phyloP scores from a whole-genome alignment of 2,329 filamentous ascomycete species.

The Botrytis fabae region DNA sequence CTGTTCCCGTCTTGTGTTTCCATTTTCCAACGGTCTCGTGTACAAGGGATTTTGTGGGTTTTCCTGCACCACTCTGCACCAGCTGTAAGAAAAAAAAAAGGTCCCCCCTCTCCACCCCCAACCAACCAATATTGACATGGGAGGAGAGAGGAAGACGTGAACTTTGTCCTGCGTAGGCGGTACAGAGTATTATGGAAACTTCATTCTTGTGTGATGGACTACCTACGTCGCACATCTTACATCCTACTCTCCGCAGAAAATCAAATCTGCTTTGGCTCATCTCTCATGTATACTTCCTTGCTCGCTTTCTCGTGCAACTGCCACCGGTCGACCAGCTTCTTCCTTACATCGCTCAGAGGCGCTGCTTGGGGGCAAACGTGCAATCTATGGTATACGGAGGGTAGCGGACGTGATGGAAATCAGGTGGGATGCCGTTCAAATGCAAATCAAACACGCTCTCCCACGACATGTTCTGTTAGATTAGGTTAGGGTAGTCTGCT shows the following conservation, averaged over 20 bases:
- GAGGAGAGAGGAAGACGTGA: neutral
- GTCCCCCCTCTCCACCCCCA: neutral
- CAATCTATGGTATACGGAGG: neutral
- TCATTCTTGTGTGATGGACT: neutral
- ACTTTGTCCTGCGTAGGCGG: neutral
- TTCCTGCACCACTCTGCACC: slow-evolving; percentile 2
- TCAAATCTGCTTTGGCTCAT: neutral
- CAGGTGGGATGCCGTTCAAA: neutral
- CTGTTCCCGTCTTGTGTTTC: neutral
- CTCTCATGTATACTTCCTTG: neutral
- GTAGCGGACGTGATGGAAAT: no score
- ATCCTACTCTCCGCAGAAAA: neutral
- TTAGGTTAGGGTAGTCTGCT: neutral
- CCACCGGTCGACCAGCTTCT: neutral
- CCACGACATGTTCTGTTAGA: neutral
- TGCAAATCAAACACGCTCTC: neutral
- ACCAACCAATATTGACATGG: neutral
- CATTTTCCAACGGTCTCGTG: slow-evolving; percentile 12
- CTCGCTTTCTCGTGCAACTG: no score
- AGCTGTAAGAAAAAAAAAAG: neutral
- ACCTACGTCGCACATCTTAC: no score
- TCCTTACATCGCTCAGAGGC: neutral
- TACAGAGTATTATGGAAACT: neutral
- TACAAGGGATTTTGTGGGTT: slow-evolving; percentile 14
- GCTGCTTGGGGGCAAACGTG: neutral